These are phyloP conservation scores for Xylaria sp. DNA, from an alignment of 2,329 filamentous ascomycete genomes.

Conservation along the genomic window DNA sequence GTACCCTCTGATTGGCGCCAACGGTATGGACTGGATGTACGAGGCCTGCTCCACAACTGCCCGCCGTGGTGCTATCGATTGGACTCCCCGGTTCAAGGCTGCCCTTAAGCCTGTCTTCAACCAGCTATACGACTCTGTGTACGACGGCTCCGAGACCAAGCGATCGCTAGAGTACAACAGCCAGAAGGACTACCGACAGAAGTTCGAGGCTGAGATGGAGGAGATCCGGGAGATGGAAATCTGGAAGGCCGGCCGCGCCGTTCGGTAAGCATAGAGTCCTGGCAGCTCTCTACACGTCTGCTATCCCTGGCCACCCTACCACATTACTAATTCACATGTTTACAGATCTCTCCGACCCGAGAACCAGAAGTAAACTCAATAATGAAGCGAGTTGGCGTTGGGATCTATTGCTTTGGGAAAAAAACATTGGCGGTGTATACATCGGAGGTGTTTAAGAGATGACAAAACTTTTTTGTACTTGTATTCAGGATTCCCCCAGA, in stretches of 20 bases:
- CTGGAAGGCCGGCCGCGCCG: slow-evolving; percentile 98
- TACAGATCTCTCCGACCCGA: slow-evolving; percentile 77
- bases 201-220: slow-evolving; percentile 97
- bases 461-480: slow-evolving; percentile 43
- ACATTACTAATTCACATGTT: slow-evolving; percentile 14
- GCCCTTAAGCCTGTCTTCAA: slow-evolving; percentile 99
- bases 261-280: slow-evolving; percentile 64
- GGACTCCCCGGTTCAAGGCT: slow-evolving; percentile 96
- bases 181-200: slow-evolving; percentile 93
- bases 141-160: slow-evolving; percentile 91
- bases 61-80: slow-evolving; percentile 98
- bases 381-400: slow-evolving; percentile 28
- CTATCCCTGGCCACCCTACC: neutral
- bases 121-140: slow-evolving; percentile 91
- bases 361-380: slow-evolving; percentile 73
- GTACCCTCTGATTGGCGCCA: slow-evolving; percentile 95
- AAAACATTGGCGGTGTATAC: slow-evolving; percentile 34
- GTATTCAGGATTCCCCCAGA: slow-evolving; percentile 44
- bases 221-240: slow-evolving; percentile 98
- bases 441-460: slow-evolving; percentile 26
- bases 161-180: slow-evolving; percentile 97
- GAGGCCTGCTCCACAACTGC: slow-evolving; percentile 99
- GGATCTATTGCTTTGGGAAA: slow-evolving; percentile 33
- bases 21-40: slow-evolving; percentile 99
- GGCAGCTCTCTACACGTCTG: slow-evolving; percentile 25